Conservation (phyloP, 164 flowering plant species). For the Annona cherimola region DNA sequence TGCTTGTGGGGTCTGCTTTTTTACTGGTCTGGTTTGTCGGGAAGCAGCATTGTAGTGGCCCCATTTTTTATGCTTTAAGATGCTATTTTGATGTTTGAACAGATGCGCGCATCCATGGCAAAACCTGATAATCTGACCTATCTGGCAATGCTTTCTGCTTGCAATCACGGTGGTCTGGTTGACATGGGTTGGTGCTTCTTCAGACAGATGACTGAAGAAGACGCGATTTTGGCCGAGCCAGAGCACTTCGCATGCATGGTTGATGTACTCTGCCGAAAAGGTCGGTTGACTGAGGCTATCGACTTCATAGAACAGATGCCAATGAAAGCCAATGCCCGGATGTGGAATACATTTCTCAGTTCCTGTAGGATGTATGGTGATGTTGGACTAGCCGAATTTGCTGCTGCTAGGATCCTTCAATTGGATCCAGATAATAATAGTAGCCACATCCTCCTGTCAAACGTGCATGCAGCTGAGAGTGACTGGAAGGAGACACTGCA, state of each 20-base stretch:
- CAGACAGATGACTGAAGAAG: conserved; percentile 13
- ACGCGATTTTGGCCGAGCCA: conserved; percentile 9
- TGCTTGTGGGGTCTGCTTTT: too few relatives aligned
- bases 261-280: conserved; percentile 23
- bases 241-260: conserved; percentile 26
- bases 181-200: conserved; percentile 24
- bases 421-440: conserved; percentile 11
- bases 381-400: conserved; percentile 13
- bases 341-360: conserved; percentile 21
- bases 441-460: conserved; percentile 19
- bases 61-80: too few relatives aligned
- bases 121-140: conserved; percentile 22
- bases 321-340: conserved; percentile 10
- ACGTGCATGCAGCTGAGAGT: conserved; percentile 9
- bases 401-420: conserved; percentile 11
- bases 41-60: too few relatives aligned
- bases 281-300: conserved; percentile 13
- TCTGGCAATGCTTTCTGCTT: conserved; percentile 19
- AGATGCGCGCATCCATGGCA: conserved; percentile 13
- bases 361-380: conserved; percentile 14
- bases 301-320: conserved; percentile 21
- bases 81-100: conserved; percentile 18
- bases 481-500: conserved; percentile 14
- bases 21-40: too few relatives aligned
- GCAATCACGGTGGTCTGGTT: conserved; percentile 25